Evolutionary conservation across 441 rosid genomes (phyloP).

Genomic region (Sinapis alba): DNA sequence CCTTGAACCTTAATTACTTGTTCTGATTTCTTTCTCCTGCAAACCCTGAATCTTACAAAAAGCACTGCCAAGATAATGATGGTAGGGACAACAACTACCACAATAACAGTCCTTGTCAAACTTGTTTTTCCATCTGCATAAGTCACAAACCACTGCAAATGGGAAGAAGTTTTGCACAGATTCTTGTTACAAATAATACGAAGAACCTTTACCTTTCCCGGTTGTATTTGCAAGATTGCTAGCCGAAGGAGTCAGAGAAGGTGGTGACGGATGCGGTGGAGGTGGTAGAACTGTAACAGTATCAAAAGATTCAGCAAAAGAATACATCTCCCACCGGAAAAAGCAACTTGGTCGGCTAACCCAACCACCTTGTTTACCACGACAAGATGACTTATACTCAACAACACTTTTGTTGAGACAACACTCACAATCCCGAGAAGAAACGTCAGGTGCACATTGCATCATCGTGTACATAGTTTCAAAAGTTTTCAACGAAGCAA

Average conservation of each 20-base stretch:
- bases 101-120: neutral
- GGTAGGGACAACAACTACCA: constrained; percentile 3
- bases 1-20: neutral
- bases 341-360: constrained; percentile 18
- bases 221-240: neutral
- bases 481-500: neutral
- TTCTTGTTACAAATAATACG: neutral
- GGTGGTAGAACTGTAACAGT: neutral
- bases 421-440: neutral
- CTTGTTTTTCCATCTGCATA: neutral
- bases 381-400: constrained; percentile 3
- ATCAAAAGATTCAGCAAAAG: constrained; percentile 33
- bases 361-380: constrained; percentile 26
- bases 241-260: neutral
- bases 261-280: neutral
- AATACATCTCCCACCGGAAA: constrained; percentile 29
- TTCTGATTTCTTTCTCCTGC: neutral
- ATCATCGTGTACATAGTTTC: neutral
- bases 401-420: neutral
- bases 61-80: neutral
- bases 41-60: neutral
- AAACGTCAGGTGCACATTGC: constrained; percentile 20
- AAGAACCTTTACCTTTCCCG: constrained; percentile 11
- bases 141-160: neutral
- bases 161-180: neutral